Base-by-base conservation (phyloP, 2,329 filamentous ascomycete species). In the Leptographium galeiforme region DNA sequence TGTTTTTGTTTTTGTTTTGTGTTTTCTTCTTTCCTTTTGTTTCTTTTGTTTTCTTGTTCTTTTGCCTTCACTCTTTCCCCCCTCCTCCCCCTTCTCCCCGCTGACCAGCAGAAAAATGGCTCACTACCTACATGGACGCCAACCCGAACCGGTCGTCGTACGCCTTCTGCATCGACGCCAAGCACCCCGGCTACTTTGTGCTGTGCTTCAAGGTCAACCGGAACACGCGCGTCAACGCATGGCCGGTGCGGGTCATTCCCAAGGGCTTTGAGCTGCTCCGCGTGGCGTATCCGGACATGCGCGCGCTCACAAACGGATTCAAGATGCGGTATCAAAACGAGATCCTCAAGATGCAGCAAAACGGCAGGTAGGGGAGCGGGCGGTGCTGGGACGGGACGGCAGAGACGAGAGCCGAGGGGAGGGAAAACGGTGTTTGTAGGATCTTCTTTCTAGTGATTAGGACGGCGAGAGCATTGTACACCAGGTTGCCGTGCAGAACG, bases 141-240 rank as follows among this genome's bases (percentile, higher is more conserved):
- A 97, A 98, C 68, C 91, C 93, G 12, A 90, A 85, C 65, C 87
- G 90, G 57, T 94, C 87, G 57, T 87, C 89, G 60, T 98, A 98
- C 68, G 87, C 88, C 47, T 97, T 98, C 75, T 97, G 91, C 75
- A 84, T 95, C 65, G 89, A 97, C 66, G 78, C 85, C 38, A 90
- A 90, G 68, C 85, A 91, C 65, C 87, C 93, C 0, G 93, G 93
- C 38, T 95, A 95, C 73, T 98, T 98, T 71, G 85, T 82, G 72
- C 79, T 98, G 43, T 95, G 89, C 72, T 98, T 96, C 81, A 97
- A 97, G 72, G 88, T 89, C 30, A 91, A 87, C 57, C 78, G 84
- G 61, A 75, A 77, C 49, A 85, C 88, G 3, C 77, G 75, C 46
- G 80, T 91, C 52, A 82, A 86, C 58, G 82, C 81, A 48, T 90